Percentiles rank a stretch among this genome's conserved stretches.
These are phyloP conservation scores for Trypanosoma rangeli DNA, from an alignment of 208 protist genomes.

Conservation along the genomic window DNA sequence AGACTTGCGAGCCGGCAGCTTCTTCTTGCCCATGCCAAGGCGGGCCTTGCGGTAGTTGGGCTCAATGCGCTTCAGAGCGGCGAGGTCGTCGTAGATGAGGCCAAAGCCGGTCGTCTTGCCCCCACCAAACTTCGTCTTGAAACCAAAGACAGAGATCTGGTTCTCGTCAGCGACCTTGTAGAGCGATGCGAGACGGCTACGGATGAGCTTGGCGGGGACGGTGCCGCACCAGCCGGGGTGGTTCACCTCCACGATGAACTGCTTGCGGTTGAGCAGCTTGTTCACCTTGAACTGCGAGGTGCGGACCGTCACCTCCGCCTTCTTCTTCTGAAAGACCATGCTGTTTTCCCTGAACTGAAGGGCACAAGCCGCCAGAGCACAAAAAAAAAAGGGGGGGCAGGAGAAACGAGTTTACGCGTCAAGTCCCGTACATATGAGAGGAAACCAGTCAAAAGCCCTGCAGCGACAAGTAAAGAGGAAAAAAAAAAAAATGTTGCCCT, in stretches of 20 bases:
- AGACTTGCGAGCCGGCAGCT: slow-evolving; percentile 94
- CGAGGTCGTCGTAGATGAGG: slow-evolving; percentile 99
- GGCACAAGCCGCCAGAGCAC: slow-evolving; percentile 2
- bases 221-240: slow-evolving; percentile 88
- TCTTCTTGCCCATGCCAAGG: slow-evolving; percentile 91
- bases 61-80: slow-evolving; percentile 95
- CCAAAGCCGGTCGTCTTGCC: slow-evolving; percentile 98
- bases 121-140: slow-evolving; percentile 99
- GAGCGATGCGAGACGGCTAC: slow-evolving; percentile 95
- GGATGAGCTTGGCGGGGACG: slow-evolving; percentile 94
- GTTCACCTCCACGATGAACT: slow-evolving; percentile 97
- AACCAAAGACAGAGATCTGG: slow-evolving; percentile 97
- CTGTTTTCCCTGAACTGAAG: slow-evolving; percentile 44
- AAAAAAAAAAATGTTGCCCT: background rate
- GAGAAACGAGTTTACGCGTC: slow-evolving; percentile 7
- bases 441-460: background rate
- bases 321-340: slow-evolving; percentile 94
- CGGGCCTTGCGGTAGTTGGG: slow-evolving; percentile 97
- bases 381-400: slow-evolving; percentile 7
- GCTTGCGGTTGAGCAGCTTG: slow-evolving; percentile 98
- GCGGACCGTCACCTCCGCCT: slow-evolving; percentile 88
- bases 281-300: slow-evolving; percentile 99
- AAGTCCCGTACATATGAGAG: background rate
- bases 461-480: background rate
- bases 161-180: slow-evolving; percentile 98